Evolutionary conservation across 352 stramenopile species (phyloP).

Genomic region (Phytophthora hibernalis): DNA sequence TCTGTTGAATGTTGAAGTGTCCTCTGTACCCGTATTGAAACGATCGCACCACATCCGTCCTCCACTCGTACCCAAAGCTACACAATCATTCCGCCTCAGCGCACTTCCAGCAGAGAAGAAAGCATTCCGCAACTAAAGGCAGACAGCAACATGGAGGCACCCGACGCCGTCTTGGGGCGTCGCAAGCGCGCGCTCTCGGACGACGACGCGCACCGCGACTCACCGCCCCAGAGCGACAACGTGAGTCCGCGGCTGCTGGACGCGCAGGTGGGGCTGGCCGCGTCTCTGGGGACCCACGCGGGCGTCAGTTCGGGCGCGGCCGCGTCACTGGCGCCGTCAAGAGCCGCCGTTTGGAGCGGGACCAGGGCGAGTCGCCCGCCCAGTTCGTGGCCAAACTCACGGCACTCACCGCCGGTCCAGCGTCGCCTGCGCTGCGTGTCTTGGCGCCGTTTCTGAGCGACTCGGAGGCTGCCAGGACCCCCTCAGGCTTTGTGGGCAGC

Average conservation of each 20-base stretch:
- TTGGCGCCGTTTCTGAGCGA: constrained; percentile 26
- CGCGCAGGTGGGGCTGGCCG: constrained; percentile 21
- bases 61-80: background rate
- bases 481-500: constrained; percentile 16
- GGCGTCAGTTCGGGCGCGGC: constrained; percentile 1
- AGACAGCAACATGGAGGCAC: constrained; percentile 41
- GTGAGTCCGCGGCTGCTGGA: constrained; percentile 27
- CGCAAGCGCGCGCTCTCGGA: constrained; percentile 52
- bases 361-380: constrained; percentile 9
- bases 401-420: constrained; percentile 1
- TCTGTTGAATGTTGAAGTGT: background rate
- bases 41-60: background rate
- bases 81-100: background rate
- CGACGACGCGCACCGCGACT: constrained; percentile 18
- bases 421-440: constrained; percentile 14
- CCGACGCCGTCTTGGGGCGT: constrained; percentile 4
- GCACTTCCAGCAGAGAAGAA: constrained; percentile 13
- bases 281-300: background rate
- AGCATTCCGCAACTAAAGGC: constrained; percentile 6
- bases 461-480: constrained; percentile 11
- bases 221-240: constrained; percentile 29
- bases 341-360: constrained; percentile 31
- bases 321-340: constrained; percentile 37
- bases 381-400: constrained; percentile 26
- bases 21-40: background rate